phyloP scores from a whole-genome alignment of 164 flowering plant species.

The Macadamia tetraphylla region DNA sequence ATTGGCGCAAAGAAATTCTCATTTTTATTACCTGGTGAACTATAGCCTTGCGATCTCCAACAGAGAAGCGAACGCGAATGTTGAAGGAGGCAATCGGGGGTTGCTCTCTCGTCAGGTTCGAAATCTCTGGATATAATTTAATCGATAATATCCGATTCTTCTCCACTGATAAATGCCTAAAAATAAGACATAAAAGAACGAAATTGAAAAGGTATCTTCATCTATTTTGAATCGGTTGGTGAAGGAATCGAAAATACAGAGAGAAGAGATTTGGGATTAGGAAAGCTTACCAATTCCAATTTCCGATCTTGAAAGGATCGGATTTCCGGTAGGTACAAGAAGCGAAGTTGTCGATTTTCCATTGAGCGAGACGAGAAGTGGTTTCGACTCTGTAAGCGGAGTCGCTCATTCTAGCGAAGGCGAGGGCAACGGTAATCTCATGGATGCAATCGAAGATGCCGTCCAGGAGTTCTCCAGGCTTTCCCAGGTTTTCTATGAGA shows the following conservation, averaged over 20 bases:
- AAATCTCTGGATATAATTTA: slow-evolving; percentile 71
- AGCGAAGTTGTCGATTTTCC: slow-evolving; percentile 77
- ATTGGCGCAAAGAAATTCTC: neutral
- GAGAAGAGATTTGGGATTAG: neutral
- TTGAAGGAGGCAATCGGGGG: slow-evolving; percentile 89
- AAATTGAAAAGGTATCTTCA: neutral
- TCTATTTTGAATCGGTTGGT: neutral
- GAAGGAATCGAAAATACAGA: neutral
- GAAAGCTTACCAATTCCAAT: slow-evolving; percentile 73
- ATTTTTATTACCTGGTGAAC: slow-evolving; percentile 57
- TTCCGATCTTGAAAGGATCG: slow-evolving; percentile 94
- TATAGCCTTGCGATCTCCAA: slow-evolving; percentile 52
- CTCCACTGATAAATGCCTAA: slow-evolving; percentile 83
- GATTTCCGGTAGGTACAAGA: slow-evolving; percentile 86
- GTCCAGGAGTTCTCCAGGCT: slow-evolving; percentile 59
- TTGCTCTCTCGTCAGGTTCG: slow-evolving; percentile 63
- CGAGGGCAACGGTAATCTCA: slow-evolving; percentile 71
- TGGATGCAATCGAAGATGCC: slow-evolving; percentile 83
- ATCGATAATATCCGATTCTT: slow-evolving; percentile 55
- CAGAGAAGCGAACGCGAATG: slow-evolving; percentile 55
- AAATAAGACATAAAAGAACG: slow-evolving; percentile 1
- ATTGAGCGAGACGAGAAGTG: slow-evolving; percentile 87
- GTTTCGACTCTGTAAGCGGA: slow-evolving; percentile 82
- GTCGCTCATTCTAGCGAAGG: slow-evolving; percentile 69
- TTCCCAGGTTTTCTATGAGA: slow-evolving; percentile 65